Evolutionary conservation across 371 early-diverging fungal genomes (phyloP).

Genomic region (Circinella umbellata): DNA sequence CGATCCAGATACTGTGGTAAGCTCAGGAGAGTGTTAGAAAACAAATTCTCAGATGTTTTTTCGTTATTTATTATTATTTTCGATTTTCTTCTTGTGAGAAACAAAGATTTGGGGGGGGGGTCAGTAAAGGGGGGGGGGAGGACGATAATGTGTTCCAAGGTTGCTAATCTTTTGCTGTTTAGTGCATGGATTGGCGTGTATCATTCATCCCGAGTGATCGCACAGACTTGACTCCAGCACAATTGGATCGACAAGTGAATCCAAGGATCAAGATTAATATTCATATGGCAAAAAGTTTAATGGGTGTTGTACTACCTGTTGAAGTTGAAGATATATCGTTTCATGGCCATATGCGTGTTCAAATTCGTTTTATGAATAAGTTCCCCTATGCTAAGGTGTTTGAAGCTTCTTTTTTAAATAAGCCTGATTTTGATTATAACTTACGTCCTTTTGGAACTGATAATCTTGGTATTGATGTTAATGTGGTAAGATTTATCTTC

Average conservation of each 20-base stretch:
- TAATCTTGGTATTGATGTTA: slow-evolving; percentile 84
- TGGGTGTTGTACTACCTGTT: slow-evolving; percentile 93
- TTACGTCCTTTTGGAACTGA: slow-evolving; percentile 92
- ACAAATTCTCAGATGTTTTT: not conserved
- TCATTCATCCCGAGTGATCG: slow-evolving; percentile 87
- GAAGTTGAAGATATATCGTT: slow-evolving; percentile 93
- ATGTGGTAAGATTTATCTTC: slow-evolving; percentile 52
- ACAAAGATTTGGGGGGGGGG: not conserved
- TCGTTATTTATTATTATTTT: too few relatives aligned
- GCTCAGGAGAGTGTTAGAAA: slow-evolving; percentile 8
- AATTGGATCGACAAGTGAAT: slow-evolving; percentile 71
- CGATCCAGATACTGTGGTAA: slow-evolving; percentile 82
- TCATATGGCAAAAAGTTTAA: slow-evolving; percentile 85
- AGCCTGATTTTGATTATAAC: slow-evolving; percentile 92
- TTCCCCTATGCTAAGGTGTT: slow-evolving; percentile 91
- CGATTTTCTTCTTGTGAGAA: not conserved
- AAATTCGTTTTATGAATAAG: slow-evolving; percentile 79
- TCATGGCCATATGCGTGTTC: slow-evolving; percentile 79
- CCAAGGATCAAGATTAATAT: slow-evolving; percentile 95
- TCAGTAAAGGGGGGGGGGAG: too few relatives aligned
- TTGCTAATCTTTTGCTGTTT: not conserved
- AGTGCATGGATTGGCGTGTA: slow-evolving; percentile 94
- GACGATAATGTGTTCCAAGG: too few relatives aligned
- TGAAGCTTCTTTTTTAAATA: slow-evolving; percentile 87
- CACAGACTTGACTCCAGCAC: slow-evolving; percentile 63